Evolutionary conservation across 495 filamentous ascomycete species (phyloP), one percentile per base, ranked within the genome.

Genomic region (Tuber indicum): DNA sequence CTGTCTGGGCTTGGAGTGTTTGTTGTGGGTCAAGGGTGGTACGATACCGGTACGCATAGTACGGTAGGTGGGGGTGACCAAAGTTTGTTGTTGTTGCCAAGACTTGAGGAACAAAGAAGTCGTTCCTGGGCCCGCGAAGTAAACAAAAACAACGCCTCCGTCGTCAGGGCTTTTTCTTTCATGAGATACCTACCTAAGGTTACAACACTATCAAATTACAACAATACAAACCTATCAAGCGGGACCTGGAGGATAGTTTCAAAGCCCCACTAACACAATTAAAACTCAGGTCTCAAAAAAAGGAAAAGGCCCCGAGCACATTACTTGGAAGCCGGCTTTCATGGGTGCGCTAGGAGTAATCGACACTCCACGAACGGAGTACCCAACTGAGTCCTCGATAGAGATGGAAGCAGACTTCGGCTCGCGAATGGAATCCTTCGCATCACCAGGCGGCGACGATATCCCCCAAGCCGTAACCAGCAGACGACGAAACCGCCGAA

Each of bases 391-490:
- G 49, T 75, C 74, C 46, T 80, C 78, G 9, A 80, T 80, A 39
- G 77, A 78, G n/a, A 75, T 72, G 52, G 52, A 77, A 58, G 78
- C 74, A n/a, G 79, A 80, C 70, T 70, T 84, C 26, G 82, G 77
- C 69, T 79, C 82, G 17, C 71, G 78, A 45, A 81, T 82, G 74
- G 82, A 92, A 58, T 96, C 94, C 6, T 96, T 98, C 76, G 89
- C 91, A 71, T 95, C 93, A 2, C 96, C 96, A 7, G 91, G 92
- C 79, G 88, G 88, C 70, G 91, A 88, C 80, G 89, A 94, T 81
- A 84, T 93, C 75, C 84, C 93, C 32, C 89, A 91, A 80, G 72
- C 58, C 90, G 90, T 75, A 85, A 84, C 84, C 23, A 85, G 82
- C 71, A 87, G 84, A 41, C 86, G 86, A 75, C 92, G 83, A 88